These are phyloP conservation scores for Elaphomyces granulatus DNA, from an alignment of 495 filamentous ascomycete species.

Conservation along the genomic window DNA sequence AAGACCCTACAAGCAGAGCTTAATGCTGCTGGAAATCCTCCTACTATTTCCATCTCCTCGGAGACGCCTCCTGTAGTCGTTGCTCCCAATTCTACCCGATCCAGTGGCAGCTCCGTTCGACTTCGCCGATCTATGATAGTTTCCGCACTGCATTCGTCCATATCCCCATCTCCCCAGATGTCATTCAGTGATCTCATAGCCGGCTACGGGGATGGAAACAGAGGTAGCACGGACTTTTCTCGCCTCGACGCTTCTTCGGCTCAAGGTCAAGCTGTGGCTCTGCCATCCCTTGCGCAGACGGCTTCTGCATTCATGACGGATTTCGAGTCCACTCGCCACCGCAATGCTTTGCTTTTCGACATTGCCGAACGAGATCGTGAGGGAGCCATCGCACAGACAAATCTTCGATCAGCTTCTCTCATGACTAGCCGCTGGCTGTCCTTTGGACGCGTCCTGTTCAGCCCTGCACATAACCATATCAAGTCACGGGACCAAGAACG, in stretches of 20 bases:
- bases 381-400: constrained; percentile 55
- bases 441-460: constrained; percentile 90
- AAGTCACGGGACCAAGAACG: constrained; percentile 43
- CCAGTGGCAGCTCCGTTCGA: constrained; percentile 22
- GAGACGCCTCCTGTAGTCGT: constrained; percentile 12
- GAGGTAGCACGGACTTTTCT: constrained; percentile 5
- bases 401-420: constrained; percentile 66
- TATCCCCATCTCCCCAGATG: constrained; percentile 26
- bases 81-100: constrained; percentile 14
- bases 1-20: constrained; percentile 28
- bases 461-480: constrained; percentile 72
- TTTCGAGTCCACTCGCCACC: constrained; percentile 20
- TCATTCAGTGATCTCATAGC: constrained; percentile 29
- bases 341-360: constrained; percentile 30
- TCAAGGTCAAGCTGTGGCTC: background rate
- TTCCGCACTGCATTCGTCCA: constrained; percentile 26
- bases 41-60: constrained; percentile 3
- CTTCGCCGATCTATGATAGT: constrained; percentile 31
- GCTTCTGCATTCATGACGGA: constrained; percentile 2
- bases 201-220: constrained; percentile 14
- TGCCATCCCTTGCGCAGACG: background rate
- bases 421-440: constrained; percentile 81
- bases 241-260: background rate
- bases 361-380: constrained; percentile 43
- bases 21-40: constrained; percentile 10